These are phyloP conservation scores for Piper longum DNA, from an alignment of 164 flowering plant genomes.

Conservation along the genomic window DNA sequence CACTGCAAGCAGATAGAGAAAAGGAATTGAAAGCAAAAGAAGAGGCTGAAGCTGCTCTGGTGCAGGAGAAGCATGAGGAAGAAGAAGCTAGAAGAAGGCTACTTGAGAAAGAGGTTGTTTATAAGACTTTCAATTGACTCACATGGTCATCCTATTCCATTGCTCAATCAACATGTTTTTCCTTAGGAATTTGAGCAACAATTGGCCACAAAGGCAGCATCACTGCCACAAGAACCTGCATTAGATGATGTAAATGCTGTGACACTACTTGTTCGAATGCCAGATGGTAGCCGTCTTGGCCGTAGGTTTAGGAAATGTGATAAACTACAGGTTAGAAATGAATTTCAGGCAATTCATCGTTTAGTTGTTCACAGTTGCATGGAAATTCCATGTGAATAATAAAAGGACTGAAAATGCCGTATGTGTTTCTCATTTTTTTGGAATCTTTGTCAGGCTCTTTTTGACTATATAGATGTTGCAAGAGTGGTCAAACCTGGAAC, in stretches of 20 bases:
- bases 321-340: conserved; percentile 51
- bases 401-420: no score
- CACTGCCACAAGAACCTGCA: conserved; percentile 76
- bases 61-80: conserved; percentile 61
- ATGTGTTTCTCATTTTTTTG: not conserved
- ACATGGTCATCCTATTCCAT: not conserved
- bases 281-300: conserved; percentile 87
- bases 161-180: conserved; percentile 1
- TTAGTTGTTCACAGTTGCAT: no score
- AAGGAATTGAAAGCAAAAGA: conserved; percentile 64
- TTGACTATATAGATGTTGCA: conserved; percentile 80
- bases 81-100: conserved; percentile 45
- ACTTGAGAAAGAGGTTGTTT: conserved; percentile 68
- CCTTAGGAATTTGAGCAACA: conserved; percentile 68
- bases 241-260: conserved; percentile 66
- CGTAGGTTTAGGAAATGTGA: conserved; percentile 78
- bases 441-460: conserved; percentile 52
- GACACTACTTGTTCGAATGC: conserved; percentile 80
- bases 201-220: conserved; percentile 70
- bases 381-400: no score
- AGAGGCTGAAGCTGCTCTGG: conserved; percentile 57
- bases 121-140: not conserved
- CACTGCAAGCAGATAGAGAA: conserved; percentile 87
- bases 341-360: no score
- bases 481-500: conserved; percentile 71